Conservation (phyloP, 441 rosid genomes). For the Corymbia calophylla region DNA sequence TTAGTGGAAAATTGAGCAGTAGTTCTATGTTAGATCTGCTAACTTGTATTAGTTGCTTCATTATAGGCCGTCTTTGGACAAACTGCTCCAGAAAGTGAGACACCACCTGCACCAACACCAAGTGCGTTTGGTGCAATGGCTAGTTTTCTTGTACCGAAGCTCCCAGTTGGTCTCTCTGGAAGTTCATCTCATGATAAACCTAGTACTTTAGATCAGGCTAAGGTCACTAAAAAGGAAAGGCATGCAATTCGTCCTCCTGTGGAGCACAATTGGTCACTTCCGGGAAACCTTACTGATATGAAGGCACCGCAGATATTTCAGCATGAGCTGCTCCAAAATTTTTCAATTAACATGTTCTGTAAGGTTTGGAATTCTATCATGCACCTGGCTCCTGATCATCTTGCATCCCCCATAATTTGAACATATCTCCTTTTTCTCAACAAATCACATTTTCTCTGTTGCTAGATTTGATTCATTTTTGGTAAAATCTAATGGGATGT, state of each 20-base stretch:
- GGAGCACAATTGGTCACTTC: conserved; percentile 93
- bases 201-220: conserved; percentile 54
- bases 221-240: conserved; percentile 66
- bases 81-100: conserved; percentile 54
- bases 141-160: conserved; percentile 95
- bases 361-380: conserved; percentile 41
- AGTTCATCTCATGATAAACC: conserved; percentile 61
- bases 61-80: conserved; percentile 81
- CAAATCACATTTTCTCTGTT: background rate
- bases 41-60: conserved; percentile 19
- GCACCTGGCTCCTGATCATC: background rate
- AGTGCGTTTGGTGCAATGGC: conserved; percentile 99
- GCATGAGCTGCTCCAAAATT: conserved; percentile 97
- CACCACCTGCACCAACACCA: conserved; percentile 44
- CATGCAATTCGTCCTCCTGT: conserved; percentile 94
- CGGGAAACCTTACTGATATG: conserved; percentile 48
- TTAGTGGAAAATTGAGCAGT: background rate
- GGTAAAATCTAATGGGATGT: background rate
- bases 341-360: conserved; percentile 96
- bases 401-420: background rate
- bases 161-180: conserved; percentile 84
- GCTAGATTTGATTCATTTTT: background rate
- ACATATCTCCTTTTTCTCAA: background rate
- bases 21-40: background rate
- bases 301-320: conserved; percentile 96